Evolutionary conservation across 768 basidiomycete species (phyloP).

Genomic region (Leccinum variicolor): DNA sequence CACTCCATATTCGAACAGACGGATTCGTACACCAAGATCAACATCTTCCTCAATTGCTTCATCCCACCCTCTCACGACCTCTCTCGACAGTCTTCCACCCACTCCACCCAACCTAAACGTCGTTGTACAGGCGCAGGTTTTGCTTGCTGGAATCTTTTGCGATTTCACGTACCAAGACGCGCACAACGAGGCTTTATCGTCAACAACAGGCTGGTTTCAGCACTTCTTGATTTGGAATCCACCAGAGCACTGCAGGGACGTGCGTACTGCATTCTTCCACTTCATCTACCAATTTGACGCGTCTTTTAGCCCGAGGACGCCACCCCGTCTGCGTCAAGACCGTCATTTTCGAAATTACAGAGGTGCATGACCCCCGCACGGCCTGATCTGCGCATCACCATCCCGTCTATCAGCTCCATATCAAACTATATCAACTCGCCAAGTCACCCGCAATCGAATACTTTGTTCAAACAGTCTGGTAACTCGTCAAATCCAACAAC

Average conservation of each 20-base stretch:
- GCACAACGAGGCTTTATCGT: conserved; percentile 77
- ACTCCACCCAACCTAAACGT: conserved; percentile 41
- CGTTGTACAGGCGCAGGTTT: conserved; percentile 63
- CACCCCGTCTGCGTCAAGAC: conserved; percentile 86
- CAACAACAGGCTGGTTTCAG: conserved; percentile 68
- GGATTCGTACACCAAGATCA: conserved; percentile 84
- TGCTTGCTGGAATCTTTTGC: conserved; percentile 84
- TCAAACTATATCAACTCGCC: conserved; percentile 75
- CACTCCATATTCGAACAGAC: conserved; percentile 95
- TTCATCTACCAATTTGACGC: conserved; percentile 4
- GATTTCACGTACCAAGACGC: conserved; percentile 93
- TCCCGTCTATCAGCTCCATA: conserved; percentile 54
- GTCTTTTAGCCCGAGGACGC: conserved; percentile 67
- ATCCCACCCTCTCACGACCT: conserved; percentile 79
- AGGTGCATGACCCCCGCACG: conserved; percentile 45
- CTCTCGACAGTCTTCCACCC: conserved; percentile 61
- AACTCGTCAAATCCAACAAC: conserved; percentile 65
- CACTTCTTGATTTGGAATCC: conserved; percentile 81
- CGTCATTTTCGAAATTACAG: conserved; percentile 84
- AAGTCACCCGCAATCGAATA: conserved; percentile 59
- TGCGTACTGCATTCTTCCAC: conserved; percentile 26
- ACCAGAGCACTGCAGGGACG: conserved; percentile 62
- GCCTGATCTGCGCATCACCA: not conserved
- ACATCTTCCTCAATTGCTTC: conserved; percentile 83
- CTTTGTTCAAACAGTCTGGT: conserved; percentile 92